These are phyloP conservation scores for Fusarium sp. DNA, from an alignment of 2,329 filamentous ascomycete species.

Conservation along the genomic window DNA sequence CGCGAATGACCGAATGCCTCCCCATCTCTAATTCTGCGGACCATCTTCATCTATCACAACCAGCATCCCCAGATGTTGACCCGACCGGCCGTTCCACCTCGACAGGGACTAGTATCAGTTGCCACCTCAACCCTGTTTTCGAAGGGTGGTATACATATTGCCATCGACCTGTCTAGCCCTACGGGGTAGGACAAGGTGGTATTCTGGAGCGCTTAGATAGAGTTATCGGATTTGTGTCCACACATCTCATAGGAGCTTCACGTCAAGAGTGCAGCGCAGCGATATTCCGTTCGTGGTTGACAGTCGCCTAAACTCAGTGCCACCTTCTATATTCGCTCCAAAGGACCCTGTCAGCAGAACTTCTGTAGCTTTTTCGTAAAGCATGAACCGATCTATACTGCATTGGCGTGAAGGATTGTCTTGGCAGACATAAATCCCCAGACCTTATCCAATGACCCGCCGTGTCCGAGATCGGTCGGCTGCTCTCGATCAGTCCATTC, in stretches of 20 bases:
- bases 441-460: rapidly evolving
- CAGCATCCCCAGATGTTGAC: background rate
- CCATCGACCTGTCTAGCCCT: background rate
- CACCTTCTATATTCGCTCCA: background rate
- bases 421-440: background rate
- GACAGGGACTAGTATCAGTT: rapidly evolving
- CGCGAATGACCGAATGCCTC: too few species aligned
- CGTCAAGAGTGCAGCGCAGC: background rate
- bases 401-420: background rate
- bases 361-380: background rate
- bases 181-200: background rate
- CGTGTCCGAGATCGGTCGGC: background rate
- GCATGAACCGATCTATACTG: background rate
- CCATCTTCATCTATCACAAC: too few species aligned
- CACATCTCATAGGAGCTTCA: too few species aligned
- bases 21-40: too few species aligned
- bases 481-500: conserved; percentile 13
- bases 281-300: background rate
- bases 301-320: background rate
- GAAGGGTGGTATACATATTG: background rate
- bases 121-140: background rate
- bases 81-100: background rate
- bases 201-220: conserved; percentile 2
- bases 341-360: background rate
- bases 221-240: background rate